Conservation (phyloP, 345 rosid genomes). For the Linum tenue region DNA sequence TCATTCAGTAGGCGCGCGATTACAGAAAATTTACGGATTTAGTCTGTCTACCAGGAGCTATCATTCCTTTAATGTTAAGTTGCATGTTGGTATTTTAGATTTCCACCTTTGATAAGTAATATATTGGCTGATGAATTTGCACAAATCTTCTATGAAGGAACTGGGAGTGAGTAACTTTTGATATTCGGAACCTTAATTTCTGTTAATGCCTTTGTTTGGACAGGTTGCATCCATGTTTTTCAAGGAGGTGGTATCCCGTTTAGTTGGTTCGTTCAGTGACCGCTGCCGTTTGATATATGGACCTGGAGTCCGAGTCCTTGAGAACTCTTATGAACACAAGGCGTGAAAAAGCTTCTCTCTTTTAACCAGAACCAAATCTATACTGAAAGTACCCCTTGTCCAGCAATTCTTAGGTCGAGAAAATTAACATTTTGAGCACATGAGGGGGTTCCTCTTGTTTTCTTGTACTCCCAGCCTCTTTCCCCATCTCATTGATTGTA, state of each 20-base stretch:
- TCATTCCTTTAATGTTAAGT: too few relatives aligned
- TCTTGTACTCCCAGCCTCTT: not conserved
- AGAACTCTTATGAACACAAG: conserved; percentile 48
- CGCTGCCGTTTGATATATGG: conserved; percentile 73
- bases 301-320: conserved; percentile 52
- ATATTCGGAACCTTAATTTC: not conserved
- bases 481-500: not conserved
- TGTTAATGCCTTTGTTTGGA: conserved; percentile 7
- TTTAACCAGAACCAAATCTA: not conserved
- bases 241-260: conserved; percentile 70
- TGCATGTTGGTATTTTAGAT: not conserved
- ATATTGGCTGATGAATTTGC: too few relatives aligned
- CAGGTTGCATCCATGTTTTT: conserved; percentile 88
- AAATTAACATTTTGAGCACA: not conserved
- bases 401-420: conserved; percentile 9
- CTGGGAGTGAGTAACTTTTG: not conserved
- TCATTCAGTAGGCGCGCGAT: too few relatives aligned
- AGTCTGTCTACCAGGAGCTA: too few relatives aligned
- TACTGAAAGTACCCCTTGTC: not conserved
- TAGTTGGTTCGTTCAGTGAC: conserved; percentile 66
- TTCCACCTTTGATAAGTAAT: not conserved
- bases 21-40: too few relatives aligned
- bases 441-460: not conserved
- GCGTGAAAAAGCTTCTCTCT: conserved; percentile 21
- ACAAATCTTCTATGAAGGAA: not conserved